Conservation (phyloP, 257 asterid species). For the Cruciata laevipes region DNA sequence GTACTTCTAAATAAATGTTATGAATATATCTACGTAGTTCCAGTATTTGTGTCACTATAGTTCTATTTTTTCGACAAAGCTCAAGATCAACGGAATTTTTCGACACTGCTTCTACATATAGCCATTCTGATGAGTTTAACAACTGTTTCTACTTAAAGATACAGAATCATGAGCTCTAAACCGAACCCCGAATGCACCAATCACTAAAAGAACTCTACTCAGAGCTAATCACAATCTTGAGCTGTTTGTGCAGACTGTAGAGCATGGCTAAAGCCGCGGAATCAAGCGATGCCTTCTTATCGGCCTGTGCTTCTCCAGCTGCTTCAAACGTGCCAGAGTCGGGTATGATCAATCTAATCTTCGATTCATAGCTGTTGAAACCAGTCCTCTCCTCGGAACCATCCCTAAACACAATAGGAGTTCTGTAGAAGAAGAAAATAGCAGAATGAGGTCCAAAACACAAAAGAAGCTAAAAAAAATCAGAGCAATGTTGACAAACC, state of each 20-base stretch:
- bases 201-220: no score
- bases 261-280: constrained; percentile 79
- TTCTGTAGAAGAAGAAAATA: constrained; percentile 38
- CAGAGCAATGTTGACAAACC: constrained; percentile 30
- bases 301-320: constrained; percentile 63
- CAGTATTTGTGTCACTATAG: no score
- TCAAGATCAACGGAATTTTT: no score
- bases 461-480: neutral
- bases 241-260: constrained; percentile 50
- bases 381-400: constrained; percentile 31
- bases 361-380: constrained; percentile 58
- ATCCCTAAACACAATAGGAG: constrained; percentile 46
- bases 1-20: no score
- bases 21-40: no score
- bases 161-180: no score
- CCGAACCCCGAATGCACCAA: no score
- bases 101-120: no score
- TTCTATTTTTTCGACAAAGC: no score
- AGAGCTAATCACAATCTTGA: constrained; percentile 38
- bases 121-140: no score
- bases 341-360: constrained; percentile 62
- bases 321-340: constrained; percentile 44
- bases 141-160: no score
- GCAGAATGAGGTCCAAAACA: neutral
- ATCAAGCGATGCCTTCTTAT: constrained; percentile 83